Base-by-base conservation (phyloP, 371 early-diverging fungal genomes). In the Mortierella sp. region DNA sequence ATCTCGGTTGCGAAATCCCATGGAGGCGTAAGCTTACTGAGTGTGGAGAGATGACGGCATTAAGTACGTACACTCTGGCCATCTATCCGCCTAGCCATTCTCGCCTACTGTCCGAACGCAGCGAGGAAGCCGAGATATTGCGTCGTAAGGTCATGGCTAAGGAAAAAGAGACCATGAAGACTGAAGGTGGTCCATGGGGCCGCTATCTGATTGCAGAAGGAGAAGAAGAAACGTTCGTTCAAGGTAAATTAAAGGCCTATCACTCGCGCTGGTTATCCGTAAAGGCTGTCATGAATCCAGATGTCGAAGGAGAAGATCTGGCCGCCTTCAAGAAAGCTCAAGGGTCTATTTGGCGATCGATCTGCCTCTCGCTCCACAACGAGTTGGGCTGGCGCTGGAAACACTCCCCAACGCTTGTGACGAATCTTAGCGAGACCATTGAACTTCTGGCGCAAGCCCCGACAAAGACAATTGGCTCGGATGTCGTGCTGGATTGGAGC, bases 311-410 rank as follows among this genome's bases (percentile, higher is more conserved):
- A 3, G 70, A 69, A 8, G 69, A 71, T 50, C 10, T 76, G 4
- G 55, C 48, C 21, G 62, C 72, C 8, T 76, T 81, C 36, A 69
- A 66, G 61, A 33, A 32, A 10, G 63, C 60, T 32, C 69, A 59
- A 40, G 61, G 50, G 32, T 6, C 24, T n/a, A 22, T 72, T 6
- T 81, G 72, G 72, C 53, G 10, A 6, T 16, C 22, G 2, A 24
- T 67, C 16, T 81, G 82, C 47, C 10, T 6, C 5, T 6, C 53
- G 0, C 19, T 72, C 21, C 60, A 53, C 9, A 16, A 28, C 3
- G 58, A 58, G 1, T 32, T 81, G 24, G 82, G 82, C 19, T 72
- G 76, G 76, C 72, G 82, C 16, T 81, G 82, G 82, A 75, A 76
- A 63, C 36, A 55, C 1, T 81, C 82, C 1, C 82, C 82, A 4